Percentiles rank a stretch among this genome's conserved stretches.
phyloP scores from a whole-genome alignment of 345 rosid species.

The Populus nigra region DNA sequence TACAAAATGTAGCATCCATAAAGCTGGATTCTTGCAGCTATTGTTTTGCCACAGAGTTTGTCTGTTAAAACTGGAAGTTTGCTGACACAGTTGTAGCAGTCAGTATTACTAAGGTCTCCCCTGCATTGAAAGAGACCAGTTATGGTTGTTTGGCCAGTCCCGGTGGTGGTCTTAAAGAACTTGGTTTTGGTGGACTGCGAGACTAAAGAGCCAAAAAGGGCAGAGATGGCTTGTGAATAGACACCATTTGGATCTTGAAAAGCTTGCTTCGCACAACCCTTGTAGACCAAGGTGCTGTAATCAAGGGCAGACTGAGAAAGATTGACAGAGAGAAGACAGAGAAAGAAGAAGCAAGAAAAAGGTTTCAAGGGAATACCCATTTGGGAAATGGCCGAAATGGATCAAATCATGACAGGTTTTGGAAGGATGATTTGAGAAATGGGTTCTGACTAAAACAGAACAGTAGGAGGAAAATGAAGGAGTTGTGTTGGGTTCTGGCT shows the following conservation, averaged over 20 bases:
- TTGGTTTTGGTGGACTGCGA: slow-evolving; percentile 72
- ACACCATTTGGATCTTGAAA: slow-evolving; percentile 80
- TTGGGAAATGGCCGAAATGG: slow-evolving; percentile 19
- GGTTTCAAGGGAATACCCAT: slow-evolving; percentile 44
- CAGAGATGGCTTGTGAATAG: slow-evolving; percentile 83
- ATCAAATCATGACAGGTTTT: slow-evolving; percentile 57
- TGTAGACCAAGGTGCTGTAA: slow-evolving; percentile 67
- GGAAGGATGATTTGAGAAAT: slow-evolving; percentile 16
- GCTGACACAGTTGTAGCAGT: slow-evolving; percentile 92
- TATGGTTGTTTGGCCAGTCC: slow-evolving; percentile 64
- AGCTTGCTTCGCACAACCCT: slow-evolving; percentile 77
- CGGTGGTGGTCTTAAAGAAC: slow-evolving; percentile 82
- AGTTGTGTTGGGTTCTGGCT: background rate
- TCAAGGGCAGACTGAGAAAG: slow-evolving; percentile 56
- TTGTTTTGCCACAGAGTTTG: slow-evolving; percentile 70
- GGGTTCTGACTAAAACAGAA: slow-evolving; percentile 24
- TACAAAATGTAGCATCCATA: slow-evolving; percentile 83
- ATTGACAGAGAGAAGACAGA: slow-evolving; percentile 36
- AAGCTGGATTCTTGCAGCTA: slow-evolving; percentile 83
- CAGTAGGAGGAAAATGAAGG: slow-evolving; percentile 14
- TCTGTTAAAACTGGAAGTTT: slow-evolving; percentile 67
- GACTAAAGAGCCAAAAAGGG: slow-evolving; percentile 78
- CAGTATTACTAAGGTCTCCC: slow-evolving; percentile 72
- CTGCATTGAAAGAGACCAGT: slow-evolving; percentile 94
- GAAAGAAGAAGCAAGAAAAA: slow-evolving; percentile 29